Conservation (phyloP, 805 yeast species). For the Candida broadrunensis region DNA sequence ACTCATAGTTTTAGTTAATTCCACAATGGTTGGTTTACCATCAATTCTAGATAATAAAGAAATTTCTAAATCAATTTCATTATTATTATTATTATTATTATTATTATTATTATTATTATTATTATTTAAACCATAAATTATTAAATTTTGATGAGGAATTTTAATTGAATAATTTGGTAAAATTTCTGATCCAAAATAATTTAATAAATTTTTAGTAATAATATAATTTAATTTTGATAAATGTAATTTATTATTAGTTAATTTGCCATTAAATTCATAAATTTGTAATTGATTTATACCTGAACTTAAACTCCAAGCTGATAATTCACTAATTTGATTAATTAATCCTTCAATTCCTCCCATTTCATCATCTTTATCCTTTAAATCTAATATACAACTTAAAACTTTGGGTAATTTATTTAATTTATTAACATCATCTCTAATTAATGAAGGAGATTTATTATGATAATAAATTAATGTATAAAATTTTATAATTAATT, state of each 20-base stretch:
- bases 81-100: constrained; percentile 15
- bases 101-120: constrained; percentile 35
- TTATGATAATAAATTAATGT: constrained; percentile 64
- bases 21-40: constrained; percentile 88
- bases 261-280: constrained; percentile 75
- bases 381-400: constrained; percentile 71
- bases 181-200: constrained; percentile 70
- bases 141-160: constrained; percentile 64
- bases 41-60: constrained; percentile 70
- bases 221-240: constrained; percentile 54
- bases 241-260: constrained; percentile 38
- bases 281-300: constrained; percentile 71
- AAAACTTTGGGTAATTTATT: constrained; percentile 75
- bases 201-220: constrained; percentile 55
- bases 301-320: constrained; percentile 88
- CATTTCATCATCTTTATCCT: constrained; percentile 77
- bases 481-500: constrained; percentile 52
- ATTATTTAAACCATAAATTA: constrained; percentile 35
- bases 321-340: constrained; percentile 70
- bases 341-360: constrained; percentile 85
- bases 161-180: constrained; percentile 61
- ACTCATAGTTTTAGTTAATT: constrained; percentile 81
- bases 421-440: constrained; percentile 74
- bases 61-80: constrained; percentile 55
- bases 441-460: constrained; percentile 79